Percentiles rank a stretch among this genome's conserved stretches.
These are phyloP conservation scores for Colletotrichum karsti DNA, from an alignment of 2,329 filamentous ascomycete species.

Conservation along the genomic window DNA sequence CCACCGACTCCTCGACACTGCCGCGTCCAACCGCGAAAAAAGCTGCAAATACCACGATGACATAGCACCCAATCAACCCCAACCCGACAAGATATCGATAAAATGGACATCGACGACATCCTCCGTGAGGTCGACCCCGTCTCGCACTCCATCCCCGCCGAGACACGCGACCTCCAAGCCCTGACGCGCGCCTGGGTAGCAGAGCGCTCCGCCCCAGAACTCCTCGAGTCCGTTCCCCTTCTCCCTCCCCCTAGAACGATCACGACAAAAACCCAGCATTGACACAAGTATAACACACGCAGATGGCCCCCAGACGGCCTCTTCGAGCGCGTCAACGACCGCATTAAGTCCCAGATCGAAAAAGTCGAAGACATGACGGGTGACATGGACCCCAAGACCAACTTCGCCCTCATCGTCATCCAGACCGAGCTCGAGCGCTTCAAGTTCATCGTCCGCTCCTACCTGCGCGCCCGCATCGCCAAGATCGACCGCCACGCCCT, in stretches of 20 bases:
- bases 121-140: conserved; percentile 75
- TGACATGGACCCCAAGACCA: conserved; percentile 88
- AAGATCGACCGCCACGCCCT: conserved; percentile 87
- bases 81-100: background rate
- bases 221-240: conserved; percentile 72
- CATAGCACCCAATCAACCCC: background rate
- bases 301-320: conserved; percentile 76
- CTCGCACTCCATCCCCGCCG: conserved; percentile 60
- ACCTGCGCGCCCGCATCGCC: conserved; percentile 83
- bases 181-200: conserved; percentile 93
- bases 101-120: conserved; percentile 84
- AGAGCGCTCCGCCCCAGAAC: conserved; percentile 87
- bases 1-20: background rate
- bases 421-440: conserved; percentile 96
- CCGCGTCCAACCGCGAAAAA: background rate
- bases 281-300: background rate
- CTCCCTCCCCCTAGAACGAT: background rate
- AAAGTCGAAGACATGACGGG: conserved; percentile 80
- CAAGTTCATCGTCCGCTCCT: conserved; percentile 88
- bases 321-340: conserved; percentile 82
- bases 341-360: conserved; percentile 75
- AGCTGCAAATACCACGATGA: conserved; percentile 10
- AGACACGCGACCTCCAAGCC: conserved; percentile 82
- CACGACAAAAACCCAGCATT: background rate
- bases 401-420: conserved; percentile 92